Evolutionary conservation across 116 monocot genomes (phyloP).

Genomic region (Zostera marina): DNA sequence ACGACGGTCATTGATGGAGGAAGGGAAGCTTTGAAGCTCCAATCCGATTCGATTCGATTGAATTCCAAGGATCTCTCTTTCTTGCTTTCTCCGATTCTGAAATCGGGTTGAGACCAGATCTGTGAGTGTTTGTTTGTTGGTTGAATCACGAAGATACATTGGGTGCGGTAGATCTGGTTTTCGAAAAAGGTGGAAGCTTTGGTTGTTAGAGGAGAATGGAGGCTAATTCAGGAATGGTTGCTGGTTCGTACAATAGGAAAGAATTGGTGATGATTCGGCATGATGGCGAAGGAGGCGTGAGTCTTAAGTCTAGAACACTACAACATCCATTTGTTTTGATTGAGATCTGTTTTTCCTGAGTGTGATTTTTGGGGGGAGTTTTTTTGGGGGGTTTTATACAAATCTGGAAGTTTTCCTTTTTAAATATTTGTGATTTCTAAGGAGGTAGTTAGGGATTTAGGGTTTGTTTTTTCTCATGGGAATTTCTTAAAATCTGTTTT

Average conservation of each 20-base stretch:
- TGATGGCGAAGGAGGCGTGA: conserved; percentile 12
- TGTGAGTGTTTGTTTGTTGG: no score
- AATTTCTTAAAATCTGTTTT: neutral
- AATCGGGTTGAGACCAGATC: neutral
- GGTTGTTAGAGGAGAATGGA: conserved; percentile 8
- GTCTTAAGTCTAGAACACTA: neutral
- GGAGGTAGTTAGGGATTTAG: neutral
- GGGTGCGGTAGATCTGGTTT: neutral
- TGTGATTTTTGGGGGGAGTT: neutral
- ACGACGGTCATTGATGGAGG: neutral
- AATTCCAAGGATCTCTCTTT: neutral
- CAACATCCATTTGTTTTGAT: neutral
- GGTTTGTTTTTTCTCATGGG: neutral
- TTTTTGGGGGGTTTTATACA: no score
- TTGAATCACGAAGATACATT: no score
- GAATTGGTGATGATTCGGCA: conserved; percentile 15
- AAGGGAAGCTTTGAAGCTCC: neutral
- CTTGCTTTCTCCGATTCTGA: neutral
- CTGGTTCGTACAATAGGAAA: conserved; percentile 16
- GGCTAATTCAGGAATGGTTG: conserved; percentile 15
- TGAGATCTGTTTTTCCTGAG: neutral
- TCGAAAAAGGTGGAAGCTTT: conserved; percentile 4
- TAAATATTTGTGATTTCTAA: neutral
- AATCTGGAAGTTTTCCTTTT: no score
- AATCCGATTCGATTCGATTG: neutral